Conservation (phyloP, 495 filamentous ascomycete genomes). For the Penicillium paradoxum region DNA sequence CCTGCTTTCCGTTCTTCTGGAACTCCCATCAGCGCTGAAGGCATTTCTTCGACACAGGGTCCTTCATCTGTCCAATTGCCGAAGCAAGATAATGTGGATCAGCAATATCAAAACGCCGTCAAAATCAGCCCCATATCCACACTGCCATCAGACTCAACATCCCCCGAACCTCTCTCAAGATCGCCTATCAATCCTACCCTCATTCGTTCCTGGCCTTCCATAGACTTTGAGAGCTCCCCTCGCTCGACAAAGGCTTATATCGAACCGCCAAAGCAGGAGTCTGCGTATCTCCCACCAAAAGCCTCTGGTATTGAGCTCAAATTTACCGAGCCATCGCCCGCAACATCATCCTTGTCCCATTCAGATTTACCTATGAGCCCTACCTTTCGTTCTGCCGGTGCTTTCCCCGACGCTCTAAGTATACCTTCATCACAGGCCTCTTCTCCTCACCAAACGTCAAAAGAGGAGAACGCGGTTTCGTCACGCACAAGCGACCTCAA, state of each 20-base stretch:
- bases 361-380: neutral
- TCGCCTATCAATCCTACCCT: conserved; percentile 30
- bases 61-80: neutral
- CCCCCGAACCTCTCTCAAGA: conserved; percentile 8
- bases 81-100: neutral
- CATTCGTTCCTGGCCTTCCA: neutral
- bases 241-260: neutral
- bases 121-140: neutral
- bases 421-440: neutral
- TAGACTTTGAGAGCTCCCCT: neutral
- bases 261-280: neutral
- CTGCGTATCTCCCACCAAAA: neutral
- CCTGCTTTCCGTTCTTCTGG: neutral
- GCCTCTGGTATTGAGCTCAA: neutral
- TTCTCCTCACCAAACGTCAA: neutral
- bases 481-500: neutral
- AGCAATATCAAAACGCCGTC: neutral
- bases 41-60: neutral
- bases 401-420: neutral
- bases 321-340: neutral
- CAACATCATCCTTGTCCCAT: neutral
- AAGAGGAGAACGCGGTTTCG: neutral
- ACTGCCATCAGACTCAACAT: conserved; percentile 8
- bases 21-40: neutral
- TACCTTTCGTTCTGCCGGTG: neutral